Base-by-base conservation (phyloP, 2,329 filamentous ascomycete species). In the Ophiosphaerella herpotricha region DNA sequence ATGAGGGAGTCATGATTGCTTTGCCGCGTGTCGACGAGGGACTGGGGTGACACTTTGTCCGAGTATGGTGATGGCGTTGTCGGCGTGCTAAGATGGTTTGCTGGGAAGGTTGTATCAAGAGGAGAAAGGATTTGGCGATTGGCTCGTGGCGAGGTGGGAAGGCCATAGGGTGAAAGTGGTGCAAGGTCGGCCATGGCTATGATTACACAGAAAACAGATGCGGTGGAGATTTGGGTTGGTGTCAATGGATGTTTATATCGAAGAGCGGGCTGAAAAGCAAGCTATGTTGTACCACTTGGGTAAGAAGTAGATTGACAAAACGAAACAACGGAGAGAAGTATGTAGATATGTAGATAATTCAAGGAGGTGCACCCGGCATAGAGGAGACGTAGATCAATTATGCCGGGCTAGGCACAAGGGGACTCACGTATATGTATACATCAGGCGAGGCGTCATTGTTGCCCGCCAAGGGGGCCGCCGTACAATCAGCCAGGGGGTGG, bases 1-100 rank as follows among this genome's bases (percentile, higher is more conserved):
- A 72, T 71, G 18, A 66, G 46, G 0, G 64, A 66, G 41, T 63
- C 57, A 43, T 37, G 53, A 34, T 55, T 55, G 39, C 59, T 61
- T 12, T 46, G 39, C 6, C 61, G 54, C 18, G 45, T 54, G 36
- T 61, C 52, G 38, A 58, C 39, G 44, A 57, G 52, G 12, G 37
- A 43, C 34, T 58, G 54, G 36, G 51, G 46, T 31, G 55, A 46
- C 7, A 40, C 39, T 13, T 34, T 26, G 37, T 46, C 54, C 0
- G 60, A 57, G 51, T 60, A 58, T 35, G 57, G 57, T 18, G 55
- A 58, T 34, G 52, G 50, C 43, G 50, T 34, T 29, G 12, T 16
- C n/a, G 33, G 48, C 35, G 45, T 48, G 43, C 43, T 48, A 2
- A 54, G 31, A 7, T 34, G 12, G 9, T 40, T 40, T 6, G 49